Base-by-base conservation (phyloP, 169 alveolate species). In the Plasmodium coatneyi region DNA sequence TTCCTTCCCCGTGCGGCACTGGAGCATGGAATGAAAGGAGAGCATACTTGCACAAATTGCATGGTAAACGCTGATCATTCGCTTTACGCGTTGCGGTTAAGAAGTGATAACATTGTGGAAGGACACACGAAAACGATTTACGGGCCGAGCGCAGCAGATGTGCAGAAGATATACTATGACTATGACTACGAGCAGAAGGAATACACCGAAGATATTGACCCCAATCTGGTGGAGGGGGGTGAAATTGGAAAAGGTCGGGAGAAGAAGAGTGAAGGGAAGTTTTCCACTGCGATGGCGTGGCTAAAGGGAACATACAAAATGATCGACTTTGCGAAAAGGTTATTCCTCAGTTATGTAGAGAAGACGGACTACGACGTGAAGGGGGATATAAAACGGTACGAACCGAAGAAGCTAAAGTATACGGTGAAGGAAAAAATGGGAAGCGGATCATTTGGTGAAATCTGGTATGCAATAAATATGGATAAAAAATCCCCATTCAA, bases 401-500 rank as follows among this genome's bases (percentile, higher is more conserved):
- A 89, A 3, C 74, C 80, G 10, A 89, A 80, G 34, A 54, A 60
- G 49, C n/a, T 60, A 60, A 89, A 89, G 34, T 89, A 89, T 43
- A 22, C 94, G 9, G 49, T 89, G 14, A 79, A 66, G 71, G 76
- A 52, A n/a, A 89, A 89, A 25, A 36, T 89, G 71, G 94, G 94
- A 1, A 30, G 3, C 1, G 94, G 94, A 12, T 36, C 87, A 16
- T 89, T 56, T 79, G 94, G 94, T 12, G 94, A 89, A 78, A 89
- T 89, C 10, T 89, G 94, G 94, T 89, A 89, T 43, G 94, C 90
- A 34, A 89, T 89, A 54, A 72, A 79, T 46, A 41, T 89, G 72
- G 79, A 79, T 2, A 79, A 60, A 25, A 52, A 89, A 12, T 6
- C 32, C 12, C 84, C 71, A 25, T 79, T 79, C 71, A 79, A 56